Conservation (phyloP, 2,329 filamentous ascomycete species). For the Aureobasidium sp. region DNA sequence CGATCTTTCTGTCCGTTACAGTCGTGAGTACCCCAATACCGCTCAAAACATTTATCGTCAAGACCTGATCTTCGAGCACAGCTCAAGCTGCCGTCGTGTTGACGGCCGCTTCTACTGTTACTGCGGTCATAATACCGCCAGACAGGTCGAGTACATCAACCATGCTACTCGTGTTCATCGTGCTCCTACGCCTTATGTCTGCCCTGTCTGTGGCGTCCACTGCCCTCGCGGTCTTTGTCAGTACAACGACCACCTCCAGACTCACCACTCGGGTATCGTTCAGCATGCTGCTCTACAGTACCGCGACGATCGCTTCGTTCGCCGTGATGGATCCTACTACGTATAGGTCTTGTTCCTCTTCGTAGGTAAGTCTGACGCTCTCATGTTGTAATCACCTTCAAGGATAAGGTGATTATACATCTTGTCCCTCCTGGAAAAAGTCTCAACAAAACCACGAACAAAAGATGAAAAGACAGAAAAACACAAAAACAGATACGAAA, state of each 20-base stretch:
- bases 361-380: no score
- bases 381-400: accelerated
- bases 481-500: no score
- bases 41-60: neutral
- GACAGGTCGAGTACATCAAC: neutral
- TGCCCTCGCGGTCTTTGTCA: neutral
- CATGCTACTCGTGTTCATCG: neutral
- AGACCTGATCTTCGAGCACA: neutral
- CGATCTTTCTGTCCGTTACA: neutral
- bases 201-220: neutral
- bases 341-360: neutral
- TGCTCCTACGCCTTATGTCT: neutral
- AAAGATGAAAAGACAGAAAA: no score
- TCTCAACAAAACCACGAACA: no score
- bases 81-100: neutral
- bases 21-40: neutral
- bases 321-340: neutral
- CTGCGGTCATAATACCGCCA: neutral
- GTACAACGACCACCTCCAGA: neutral
- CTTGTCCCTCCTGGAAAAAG: no score
- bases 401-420: no score
- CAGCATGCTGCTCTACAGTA: neutral
- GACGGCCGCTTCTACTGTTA: neutral
- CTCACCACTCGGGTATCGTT: neutral
- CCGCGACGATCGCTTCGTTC: neutral